phyloP scores from a whole-genome alignment of 2,329 filamentous ascomycete species.

The Scleromitrula shiraiana region DNA sequence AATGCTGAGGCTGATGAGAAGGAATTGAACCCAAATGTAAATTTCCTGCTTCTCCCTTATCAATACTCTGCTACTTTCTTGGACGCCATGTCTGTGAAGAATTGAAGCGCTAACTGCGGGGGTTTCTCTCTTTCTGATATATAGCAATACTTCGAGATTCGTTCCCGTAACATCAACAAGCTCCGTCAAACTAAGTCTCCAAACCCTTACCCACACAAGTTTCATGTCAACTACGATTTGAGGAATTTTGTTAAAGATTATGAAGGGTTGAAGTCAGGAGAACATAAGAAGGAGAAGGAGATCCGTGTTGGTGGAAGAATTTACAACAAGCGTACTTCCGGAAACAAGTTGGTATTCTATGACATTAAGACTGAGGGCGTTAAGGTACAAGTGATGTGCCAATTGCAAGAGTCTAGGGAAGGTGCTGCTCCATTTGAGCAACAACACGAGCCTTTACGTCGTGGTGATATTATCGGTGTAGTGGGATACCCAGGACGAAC shows the following conservation, averaged over 20 bases:
- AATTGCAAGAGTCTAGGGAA: conserved; percentile 68
- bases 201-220: conserved; percentile 90
- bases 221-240: conserved; percentile 77
- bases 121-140: conserved; percentile 1
- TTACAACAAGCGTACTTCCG: conserved; percentile 76
- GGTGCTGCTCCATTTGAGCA: conserved; percentile 64
- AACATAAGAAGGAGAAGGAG: conserved; percentile 66
- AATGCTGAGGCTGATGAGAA: conserved; percentile 51
- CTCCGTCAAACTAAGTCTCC: conserved; percentile 65
- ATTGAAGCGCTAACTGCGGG: conserved; percentile 17
- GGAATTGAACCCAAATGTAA: conserved; percentile 67
- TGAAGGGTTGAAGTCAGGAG: conserved; percentile 77
- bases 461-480: conserved; percentile 89
- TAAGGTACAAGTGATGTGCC: conserved; percentile 87
- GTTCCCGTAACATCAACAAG: conserved; percentile 72
- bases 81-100: not conserved
- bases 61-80: no score
- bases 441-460: conserved; percentile 81
- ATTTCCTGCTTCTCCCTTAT: conserved; percentile 17
- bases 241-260: conserved; percentile 73
- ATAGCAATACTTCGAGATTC: conserved; percentile 93
- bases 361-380: conserved; percentile 69
- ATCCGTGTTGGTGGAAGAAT: conserved; percentile 78
- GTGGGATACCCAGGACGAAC: conserved; percentile 79
- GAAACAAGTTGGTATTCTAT: conserved; percentile 86